Evolutionary conservation across 805 yeast genomes (phyloP), one percentile per base, ranked within the genome.

Genomic region (Tetrapisispora namnaoensis): DNA sequence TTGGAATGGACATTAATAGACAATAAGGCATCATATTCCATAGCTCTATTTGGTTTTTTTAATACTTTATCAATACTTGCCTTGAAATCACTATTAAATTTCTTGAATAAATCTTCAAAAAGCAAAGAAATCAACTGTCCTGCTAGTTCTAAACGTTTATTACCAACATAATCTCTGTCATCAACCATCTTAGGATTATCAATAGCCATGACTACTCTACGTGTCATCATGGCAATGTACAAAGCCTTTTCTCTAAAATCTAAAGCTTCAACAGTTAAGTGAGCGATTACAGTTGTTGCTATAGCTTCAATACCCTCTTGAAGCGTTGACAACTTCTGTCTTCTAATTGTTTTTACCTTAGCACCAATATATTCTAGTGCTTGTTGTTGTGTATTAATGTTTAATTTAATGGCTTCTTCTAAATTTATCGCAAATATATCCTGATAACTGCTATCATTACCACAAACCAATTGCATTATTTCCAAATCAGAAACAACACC

Each of bases 101-200:
- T 93, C 64, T 93, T 93, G 76, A 93, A 93, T 69, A 93, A 77
- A 78, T 93, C 99, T 71, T 93, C 99, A 66, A 93, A 93, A 53
- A 93, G 70, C 55, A 93, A 73, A 7, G 98, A 88, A 87, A 93
- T 86, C 63, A 93, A 75, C 69, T 93, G 99, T 50, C 99, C 99
- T 0, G 99, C 99, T 62, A 93, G 73, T 70, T 93, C 99, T 55
- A 93, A 74, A 70, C 99, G 85, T 68, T 93, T 93, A 70, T 91
- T 91, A 73, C 99, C 99, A 42, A 93, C 98, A 62, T 93, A 93
- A 71, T 93, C 99, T 69, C 98, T 81, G 68, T 93, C 99, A 62
- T 93, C 99, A n/a, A 93, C 95, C 83, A 88, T 82, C 56, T 82
- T 81, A 8, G 97, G 95, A 60, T 93, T 86, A 54, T 86, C 82